These are phyloP conservation scores for Guadua angustifolia DNA, from an alignment of 176 grass and related monocot genomes.

Conservation along the genomic window DNA sequence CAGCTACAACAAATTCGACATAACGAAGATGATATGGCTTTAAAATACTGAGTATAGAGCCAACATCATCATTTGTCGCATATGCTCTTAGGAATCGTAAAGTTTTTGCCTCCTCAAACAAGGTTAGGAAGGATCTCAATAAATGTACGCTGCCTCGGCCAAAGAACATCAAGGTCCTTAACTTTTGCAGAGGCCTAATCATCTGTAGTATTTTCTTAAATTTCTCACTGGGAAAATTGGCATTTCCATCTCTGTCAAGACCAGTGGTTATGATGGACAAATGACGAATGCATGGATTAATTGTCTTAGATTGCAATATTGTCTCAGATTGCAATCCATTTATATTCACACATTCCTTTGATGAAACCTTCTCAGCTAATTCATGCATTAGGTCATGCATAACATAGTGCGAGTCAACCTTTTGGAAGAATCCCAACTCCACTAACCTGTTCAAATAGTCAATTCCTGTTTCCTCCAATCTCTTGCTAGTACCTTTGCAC, in stretches of 20 bases:
- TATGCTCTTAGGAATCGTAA: slow-evolving; percentile 4
- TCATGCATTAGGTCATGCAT: slow-evolving; percentile 57
- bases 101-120: neutral
- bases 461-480: slow-evolving; percentile 45
- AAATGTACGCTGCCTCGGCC: neutral
- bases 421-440: slow-evolving; percentile 24
- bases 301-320: too few species aligned
- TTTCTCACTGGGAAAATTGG: neutral
- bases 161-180: slow-evolving; percentile 46
- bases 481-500: neutral
- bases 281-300: neutral
- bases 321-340: neutral
- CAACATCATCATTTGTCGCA: neutral
- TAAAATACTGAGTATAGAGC: neutral
- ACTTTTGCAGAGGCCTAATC: neutral
- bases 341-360: neutral
- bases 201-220: neutral
- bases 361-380: slow-evolving; percentile 29
- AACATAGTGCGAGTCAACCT: neutral
- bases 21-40: slow-evolving; percentile 36
- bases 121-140: neutral
- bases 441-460: slow-evolving; percentile 40
- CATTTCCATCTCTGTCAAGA: neutral
- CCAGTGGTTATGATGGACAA: slow-evolving; percentile 27
- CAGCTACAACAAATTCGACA: neutral